phyloP scores from a whole-genome alignment of 352 stramenopile species.

The Phytophthora pseudosyringae region DNA sequence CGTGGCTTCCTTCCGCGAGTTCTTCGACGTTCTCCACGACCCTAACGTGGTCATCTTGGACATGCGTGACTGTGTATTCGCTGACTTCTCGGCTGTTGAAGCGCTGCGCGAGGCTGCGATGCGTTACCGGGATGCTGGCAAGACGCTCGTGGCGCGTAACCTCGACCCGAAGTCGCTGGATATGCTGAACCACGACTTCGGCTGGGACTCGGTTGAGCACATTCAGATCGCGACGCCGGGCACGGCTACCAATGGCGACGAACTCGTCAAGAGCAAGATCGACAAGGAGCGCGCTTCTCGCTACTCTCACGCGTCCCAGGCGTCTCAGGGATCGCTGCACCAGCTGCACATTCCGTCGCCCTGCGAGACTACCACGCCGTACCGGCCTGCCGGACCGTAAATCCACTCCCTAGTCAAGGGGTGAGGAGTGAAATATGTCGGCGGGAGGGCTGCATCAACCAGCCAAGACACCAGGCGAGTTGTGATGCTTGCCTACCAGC shows the following conservation, averaged over 20 bases:
- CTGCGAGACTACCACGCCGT: slow-evolving; percentile 26
- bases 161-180: slow-evolving; percentile 63
- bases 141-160: slow-evolving; percentile 74
- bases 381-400: slow-evolving; percentile 29
- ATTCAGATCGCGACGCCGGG: slow-evolving; percentile 38
- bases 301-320: slow-evolving; percentile 26
- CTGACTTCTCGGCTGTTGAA: slow-evolving; percentile 86
- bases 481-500: not conserved
- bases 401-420: slow-evolving; percentile 6
- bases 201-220: slow-evolving; percentile 49
- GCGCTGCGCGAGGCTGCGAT: slow-evolving; percentile 78
- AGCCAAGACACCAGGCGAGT: not conserved
- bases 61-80: slow-evolving; percentile 71
- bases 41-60: slow-evolving; percentile 79
- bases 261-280: slow-evolving; percentile 28
- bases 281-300: slow-evolving; percentile 31
- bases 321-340: slow-evolving; percentile 33
- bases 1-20: slow-evolving; percentile 73
- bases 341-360: slow-evolving; percentile 39
- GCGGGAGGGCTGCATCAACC: not conserved
- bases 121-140: slow-evolving; percentile 75
- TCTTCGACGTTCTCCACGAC: slow-evolving; percentile 76
- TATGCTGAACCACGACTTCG: slow-evolving; percentile 64
- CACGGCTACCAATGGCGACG: slow-evolving; percentile 26
- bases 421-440: slow-evolving; percentile 13